These are phyloP conservation scores for Russula brevipes DNA, from an alignment of 768 basidiomycete genomes.

Conservation along the genomic window DNA sequence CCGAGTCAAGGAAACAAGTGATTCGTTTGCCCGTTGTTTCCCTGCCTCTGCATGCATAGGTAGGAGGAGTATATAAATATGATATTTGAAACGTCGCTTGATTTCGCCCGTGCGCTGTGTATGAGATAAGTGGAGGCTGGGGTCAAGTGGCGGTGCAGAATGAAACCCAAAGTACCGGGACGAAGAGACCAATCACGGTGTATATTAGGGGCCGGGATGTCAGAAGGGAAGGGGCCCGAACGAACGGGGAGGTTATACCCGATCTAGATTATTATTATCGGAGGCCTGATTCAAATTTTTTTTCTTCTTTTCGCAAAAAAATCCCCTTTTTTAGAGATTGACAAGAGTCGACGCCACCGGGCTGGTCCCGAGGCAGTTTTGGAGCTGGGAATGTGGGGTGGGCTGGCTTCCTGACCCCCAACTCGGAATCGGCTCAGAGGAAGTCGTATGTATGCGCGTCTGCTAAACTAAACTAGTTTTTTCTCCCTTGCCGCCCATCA, in stretches of 20 bases:
- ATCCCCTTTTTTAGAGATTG: constrained; percentile 2
- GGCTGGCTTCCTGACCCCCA: too few relatives aligned
- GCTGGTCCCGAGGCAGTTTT: background rate
- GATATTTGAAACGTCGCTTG: background rate
- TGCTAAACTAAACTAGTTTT: background rate
- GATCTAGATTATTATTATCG: constrained; percentile 1
- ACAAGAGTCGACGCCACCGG: background rate
- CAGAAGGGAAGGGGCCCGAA: background rate
- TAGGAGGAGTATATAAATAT: too few relatives aligned
- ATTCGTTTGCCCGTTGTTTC: background rate
- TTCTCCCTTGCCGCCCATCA: background rate
- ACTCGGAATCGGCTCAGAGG: background rate
- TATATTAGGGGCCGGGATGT: constrained; percentile 21
- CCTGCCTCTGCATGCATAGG: background rate
- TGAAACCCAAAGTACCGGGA: constrained; percentile 22
- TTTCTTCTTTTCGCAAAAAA: background rate
- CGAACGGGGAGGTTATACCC: background rate
- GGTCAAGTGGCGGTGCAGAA: constrained; percentile 22
- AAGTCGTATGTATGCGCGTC: background rate
- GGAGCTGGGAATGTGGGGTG: too few relatives aligned
- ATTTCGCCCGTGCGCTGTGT: background rate
- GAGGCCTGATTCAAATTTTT: background rate
- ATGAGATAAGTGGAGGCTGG: background rate
- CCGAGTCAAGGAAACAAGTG: background rate
- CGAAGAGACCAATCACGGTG: constrained; percentile 16